Conservation (phyloP, 768 basidiomycete genomes). For the Leccinum fibrillosum region DNA sequence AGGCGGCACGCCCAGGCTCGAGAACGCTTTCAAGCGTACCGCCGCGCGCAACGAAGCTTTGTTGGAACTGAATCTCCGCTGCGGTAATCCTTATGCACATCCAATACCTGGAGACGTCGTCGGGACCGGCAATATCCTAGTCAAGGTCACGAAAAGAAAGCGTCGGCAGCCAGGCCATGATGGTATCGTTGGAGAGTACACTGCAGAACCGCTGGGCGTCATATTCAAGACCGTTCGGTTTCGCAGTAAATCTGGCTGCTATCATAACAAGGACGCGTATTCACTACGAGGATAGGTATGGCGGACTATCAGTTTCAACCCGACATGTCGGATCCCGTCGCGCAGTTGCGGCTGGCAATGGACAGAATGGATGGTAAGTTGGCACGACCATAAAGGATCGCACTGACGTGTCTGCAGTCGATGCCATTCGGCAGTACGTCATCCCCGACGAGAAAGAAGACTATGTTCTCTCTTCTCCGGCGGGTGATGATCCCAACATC, state of each 20-base stretch:
- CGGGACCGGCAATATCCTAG: slow-evolving; percentile 72
- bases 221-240: slow-evolving; percentile 85
- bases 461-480: slow-evolving; percentile 39
- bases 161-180: slow-evolving; percentile 38
- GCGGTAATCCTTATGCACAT: slow-evolving; percentile 76
- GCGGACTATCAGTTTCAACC: slow-evolving; percentile 91
- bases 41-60: slow-evolving; percentile 59
- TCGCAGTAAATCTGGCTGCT: slow-evolving; percentile 60
- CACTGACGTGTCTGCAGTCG: slow-evolving; percentile 45
- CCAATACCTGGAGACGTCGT: slow-evolving; percentile 81
- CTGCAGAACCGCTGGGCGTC: slow-evolving; percentile 66
- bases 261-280: background rate
- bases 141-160: slow-evolving; percentile 79
- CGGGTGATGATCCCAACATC: slow-evolving; percentile 40
- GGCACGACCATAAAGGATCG: background rate
- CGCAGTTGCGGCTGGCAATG: slow-evolving; percentile 70
- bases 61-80: slow-evolving; percentile 74
- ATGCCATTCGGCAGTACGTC: slow-evolving; percentile 64
- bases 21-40: slow-evolving; percentile 72
- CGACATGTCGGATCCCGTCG: slow-evolving; percentile 63
- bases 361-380: slow-evolving; percentile 75
- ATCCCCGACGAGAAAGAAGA: slow-evolving; percentile 70
- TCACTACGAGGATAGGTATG: slow-evolving; percentile 60
- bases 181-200: slow-evolving; percentile 62
- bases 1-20: slow-evolving; percentile 68